phyloP scores from a whole-genome alignment of 805 yeast genomes.

The Candida awuae region DNA sequence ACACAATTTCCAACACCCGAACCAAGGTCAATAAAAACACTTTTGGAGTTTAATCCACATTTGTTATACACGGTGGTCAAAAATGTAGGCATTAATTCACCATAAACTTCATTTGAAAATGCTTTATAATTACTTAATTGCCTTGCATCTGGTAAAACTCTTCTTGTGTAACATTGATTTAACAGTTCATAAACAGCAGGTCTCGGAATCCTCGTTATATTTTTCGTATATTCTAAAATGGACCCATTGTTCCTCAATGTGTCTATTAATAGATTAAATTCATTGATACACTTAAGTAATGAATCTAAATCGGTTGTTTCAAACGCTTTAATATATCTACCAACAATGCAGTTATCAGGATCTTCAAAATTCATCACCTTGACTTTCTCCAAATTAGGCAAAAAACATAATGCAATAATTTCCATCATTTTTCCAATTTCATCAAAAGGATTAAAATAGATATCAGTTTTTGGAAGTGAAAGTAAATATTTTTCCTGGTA shows the following conservation, averaged over 20 bases:
- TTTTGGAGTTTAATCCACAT: constrained; percentile 45
- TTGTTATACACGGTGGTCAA: constrained; percentile 56
- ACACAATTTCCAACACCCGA: constrained; percentile 94
- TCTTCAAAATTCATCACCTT: constrained; percentile 29
- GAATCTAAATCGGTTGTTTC: constrained; percentile 15
- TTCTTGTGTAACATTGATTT: constrained; percentile 64
- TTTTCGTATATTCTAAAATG: constrained; percentile 15
- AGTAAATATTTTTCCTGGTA: constrained; percentile 44
- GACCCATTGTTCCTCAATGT: constrained; percentile 29
- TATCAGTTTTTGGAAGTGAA: constrained; percentile 45
- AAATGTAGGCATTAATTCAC: constrained; percentile 78
- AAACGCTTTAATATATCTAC: constrained; percentile 30
- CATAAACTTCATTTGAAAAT: constrained; percentile 85
- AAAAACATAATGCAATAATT: constrained; percentile 30
- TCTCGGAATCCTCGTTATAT: constrained; percentile 27
- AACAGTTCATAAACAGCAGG: constrained; percentile 58
- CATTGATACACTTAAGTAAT: constrained; percentile 24
- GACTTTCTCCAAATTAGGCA: constrained; percentile 31
- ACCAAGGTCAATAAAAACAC: constrained; percentile 78
- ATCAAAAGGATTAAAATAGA: constrained; percentile 49
- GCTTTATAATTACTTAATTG: constrained; percentile 68
- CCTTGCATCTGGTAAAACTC: constrained; percentile 66
- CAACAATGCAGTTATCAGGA: constrained; percentile 33
- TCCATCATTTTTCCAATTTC: constrained; percentile 52
- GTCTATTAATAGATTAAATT: constrained; percentile 37